Percentiles rank a stretch among this genome's conserved stretches.
Evolutionary conservation across 768 basidiomycete genomes (phyloP).

Genomic region (Auriculariales sp.): DNA sequence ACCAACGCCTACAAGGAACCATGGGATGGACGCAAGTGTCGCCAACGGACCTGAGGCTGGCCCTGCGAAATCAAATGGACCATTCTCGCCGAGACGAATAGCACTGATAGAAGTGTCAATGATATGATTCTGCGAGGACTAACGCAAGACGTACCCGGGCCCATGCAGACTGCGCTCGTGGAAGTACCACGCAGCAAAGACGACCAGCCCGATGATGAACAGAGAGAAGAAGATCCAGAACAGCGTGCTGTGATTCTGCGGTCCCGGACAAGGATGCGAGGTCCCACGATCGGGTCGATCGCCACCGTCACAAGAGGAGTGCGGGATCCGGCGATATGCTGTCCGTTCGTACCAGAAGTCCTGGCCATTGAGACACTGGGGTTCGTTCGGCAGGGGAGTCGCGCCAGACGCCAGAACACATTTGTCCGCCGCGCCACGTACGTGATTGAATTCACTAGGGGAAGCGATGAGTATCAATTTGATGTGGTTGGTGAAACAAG

Average conservation of each 20-base stretch:
- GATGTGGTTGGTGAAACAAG: background rate
- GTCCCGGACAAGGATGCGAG: constrained; percentile 67
- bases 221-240: constrained; percentile 77
- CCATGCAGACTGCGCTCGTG: constrained; percentile 58
- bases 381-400: constrained; percentile 43
- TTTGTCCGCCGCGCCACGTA: constrained; percentile 46
- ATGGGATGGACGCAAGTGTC: constrained; percentile 78
- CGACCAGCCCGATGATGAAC: constrained; percentile 66
- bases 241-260: constrained; percentile 51
- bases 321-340: constrained; percentile 77
- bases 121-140: background rate
- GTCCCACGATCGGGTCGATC: constrained; percentile 60
- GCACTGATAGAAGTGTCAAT: constrained; percentile 27
- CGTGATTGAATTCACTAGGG: constrained; percentile 89
- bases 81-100: constrained; percentile 60
- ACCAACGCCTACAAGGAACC: constrained; percentile 70
- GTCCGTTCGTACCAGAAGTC: constrained; percentile 93
- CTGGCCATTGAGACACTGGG: constrained; percentile 42
- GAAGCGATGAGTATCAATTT: background rate
- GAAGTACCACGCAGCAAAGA: constrained; percentile 68
- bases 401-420: constrained; percentile 72
- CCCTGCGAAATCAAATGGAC: constrained; percentile 11
- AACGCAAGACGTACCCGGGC: constrained; percentile 43
- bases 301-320: constrained; percentile 78
- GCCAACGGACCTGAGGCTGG: constrained; percentile 37